phyloP scores from a whole-genome alignment of 139 green algal genomes.

The Ettlia oleoabundans region DNA sequence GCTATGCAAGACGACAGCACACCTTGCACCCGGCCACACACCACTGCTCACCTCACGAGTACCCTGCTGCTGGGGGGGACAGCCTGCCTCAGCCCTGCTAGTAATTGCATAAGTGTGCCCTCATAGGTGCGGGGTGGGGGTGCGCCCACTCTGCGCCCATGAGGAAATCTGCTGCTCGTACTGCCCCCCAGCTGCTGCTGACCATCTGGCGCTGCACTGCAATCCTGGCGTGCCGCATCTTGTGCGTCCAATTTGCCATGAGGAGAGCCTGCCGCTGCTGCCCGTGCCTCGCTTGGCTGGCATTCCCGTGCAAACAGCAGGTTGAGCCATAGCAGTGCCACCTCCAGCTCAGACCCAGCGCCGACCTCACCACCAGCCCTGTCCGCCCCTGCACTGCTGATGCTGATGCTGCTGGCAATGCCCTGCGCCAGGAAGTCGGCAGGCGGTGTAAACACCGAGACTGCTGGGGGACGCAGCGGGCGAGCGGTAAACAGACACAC shows the following conservation, averaged over 20 bases:
- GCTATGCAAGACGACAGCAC: not conserved
- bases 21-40: too few relatives aligned
- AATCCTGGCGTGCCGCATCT: not conserved
- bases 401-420: not conserved
- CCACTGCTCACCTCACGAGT: slow-evolving; percentile 14
- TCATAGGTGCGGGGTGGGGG: too few relatives aligned
- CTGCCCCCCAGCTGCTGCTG: not conserved
- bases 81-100: slow-evolving; percentile 52
- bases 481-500: too few relatives aligned
- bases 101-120: slow-evolving; percentile 56
- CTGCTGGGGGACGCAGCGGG: too few relatives aligned
- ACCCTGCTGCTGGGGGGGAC: slow-evolving; percentile 35
- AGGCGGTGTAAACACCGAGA: too few relatives aligned
- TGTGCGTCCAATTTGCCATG: not conserved
- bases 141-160: slow-evolving; percentile 20
- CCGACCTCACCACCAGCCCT: not conserved
- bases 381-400: not conserved
- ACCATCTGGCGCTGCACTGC: not conserved
- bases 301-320: slow-evolving; percentile 16
- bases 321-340: slow-evolving; percentile 14
- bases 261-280: not conserved
- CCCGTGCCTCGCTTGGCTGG: not conserved
- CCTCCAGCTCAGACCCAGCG: not conserved
- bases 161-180: not conserved
- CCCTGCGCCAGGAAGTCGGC: slow-evolving; percentile 1